These are phyloP conservation scores for Vigna reflexopilosa DNA, from an alignment of 306 rosid species.

Conservation along the genomic window DNA sequence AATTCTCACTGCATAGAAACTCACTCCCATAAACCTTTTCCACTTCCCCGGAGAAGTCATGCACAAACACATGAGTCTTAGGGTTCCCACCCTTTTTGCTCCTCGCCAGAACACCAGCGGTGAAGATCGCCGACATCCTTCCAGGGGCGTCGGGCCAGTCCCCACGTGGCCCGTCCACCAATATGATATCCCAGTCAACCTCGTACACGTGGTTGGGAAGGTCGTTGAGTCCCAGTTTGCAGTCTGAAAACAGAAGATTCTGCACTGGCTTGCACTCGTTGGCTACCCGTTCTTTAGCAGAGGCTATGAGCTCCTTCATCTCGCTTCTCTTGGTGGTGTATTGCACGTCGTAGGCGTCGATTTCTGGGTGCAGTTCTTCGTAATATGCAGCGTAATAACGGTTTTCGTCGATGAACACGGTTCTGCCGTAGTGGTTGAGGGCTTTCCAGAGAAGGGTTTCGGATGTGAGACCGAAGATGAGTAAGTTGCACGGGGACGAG, in stretches of 20 bases:
- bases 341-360: constrained; percentile 89
- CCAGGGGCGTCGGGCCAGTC: constrained; percentile 98
- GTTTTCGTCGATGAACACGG: constrained; percentile 91
- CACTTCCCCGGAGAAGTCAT: constrained; percentile 71
- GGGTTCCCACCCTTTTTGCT: constrained; percentile 90
- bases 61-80: constrained; percentile 90
- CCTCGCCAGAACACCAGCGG: constrained; percentile 86
- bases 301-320: constrained; percentile 64
- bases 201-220: constrained; percentile 96
- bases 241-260: constrained; percentile 83
- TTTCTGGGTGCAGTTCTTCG: constrained; percentile 90
- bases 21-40: constrained; percentile 75
- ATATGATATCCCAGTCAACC: constrained; percentile 86
- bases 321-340: constrained; percentile 87
- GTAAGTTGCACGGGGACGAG: constrained; percentile 76
- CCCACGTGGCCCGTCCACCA: constrained; percentile 90
- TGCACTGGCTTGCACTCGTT: constrained; percentile 96
- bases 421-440: constrained; percentile 86
- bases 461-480: constrained; percentile 84
- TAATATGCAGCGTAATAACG: constrained; percentile 88
- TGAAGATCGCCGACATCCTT: constrained; percentile 80
- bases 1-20: constrained; percentile 78
- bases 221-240: constrained; percentile 85
- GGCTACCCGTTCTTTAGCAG: constrained; percentile 66
- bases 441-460: constrained; percentile 96